phyloP scores from a whole-genome alignment of 768 basidiomycete species.

The Trametes cinnabarina region DNA sequence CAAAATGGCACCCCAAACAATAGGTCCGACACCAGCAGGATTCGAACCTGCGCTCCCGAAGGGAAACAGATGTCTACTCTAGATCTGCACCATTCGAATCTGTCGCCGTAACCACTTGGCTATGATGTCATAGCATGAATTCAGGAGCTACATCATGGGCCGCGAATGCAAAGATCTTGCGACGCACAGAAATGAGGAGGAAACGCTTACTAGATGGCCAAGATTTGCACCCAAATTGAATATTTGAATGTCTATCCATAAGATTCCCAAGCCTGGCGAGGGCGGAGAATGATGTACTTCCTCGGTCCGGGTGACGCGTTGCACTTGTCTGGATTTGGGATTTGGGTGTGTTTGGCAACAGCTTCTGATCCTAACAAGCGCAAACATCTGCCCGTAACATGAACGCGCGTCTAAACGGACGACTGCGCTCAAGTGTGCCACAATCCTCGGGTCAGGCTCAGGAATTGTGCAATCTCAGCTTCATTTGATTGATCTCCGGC shows the following conservation, averaged over 20 bases:
- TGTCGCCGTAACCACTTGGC: slow-evolving; percentile 75
- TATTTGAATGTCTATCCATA: too few species aligned
- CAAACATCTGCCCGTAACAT: not conserved
- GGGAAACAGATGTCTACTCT: slow-evolving; percentile 26
- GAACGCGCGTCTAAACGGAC: too few species aligned
- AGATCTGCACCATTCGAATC: slow-evolving; percentile 44
- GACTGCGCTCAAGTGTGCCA: too few species aligned
- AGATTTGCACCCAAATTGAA: too few species aligned
- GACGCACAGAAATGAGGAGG: too few species aligned
- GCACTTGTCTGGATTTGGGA: too few species aligned
- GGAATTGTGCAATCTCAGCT: not conserved
- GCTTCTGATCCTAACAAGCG: not conserved
- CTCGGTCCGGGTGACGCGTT: too few species aligned
- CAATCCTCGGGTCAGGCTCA: not conserved
- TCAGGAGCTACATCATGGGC: too few species aligned
- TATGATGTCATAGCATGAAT: slow-evolving; percentile 43
- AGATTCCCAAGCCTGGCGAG: too few species aligned
- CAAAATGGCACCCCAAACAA: not conserved
- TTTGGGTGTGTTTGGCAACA: not conserved
- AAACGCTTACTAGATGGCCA: too few species aligned
- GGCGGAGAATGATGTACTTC: too few species aligned
- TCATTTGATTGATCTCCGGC: not conserved
- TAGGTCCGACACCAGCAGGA: slow-evolving; percentile 38
- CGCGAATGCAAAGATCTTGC: too few species aligned
- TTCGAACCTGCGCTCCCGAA: slow-evolving; percentile 40